A percentile compares a stretch with the other conserved stretches of the same genome.
These are phyloP conservation scores for Ogataea trehalophila DNA, from an alignment of 805 yeast genomes.

Conservation along the genomic window DNA sequence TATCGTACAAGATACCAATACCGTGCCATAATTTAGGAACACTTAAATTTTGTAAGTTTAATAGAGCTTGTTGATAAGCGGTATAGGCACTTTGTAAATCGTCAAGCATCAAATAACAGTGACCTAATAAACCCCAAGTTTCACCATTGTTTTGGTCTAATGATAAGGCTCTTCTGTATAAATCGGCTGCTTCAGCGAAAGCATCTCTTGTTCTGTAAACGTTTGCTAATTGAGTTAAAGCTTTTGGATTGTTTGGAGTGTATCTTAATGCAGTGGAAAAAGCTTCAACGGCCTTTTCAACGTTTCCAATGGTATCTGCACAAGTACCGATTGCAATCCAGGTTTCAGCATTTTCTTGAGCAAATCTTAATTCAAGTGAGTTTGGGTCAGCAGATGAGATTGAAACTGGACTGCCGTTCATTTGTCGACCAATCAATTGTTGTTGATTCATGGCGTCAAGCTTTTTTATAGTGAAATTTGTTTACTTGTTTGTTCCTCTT, in stretches of 20 bases:
- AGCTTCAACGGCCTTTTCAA: conserved; percentile 82
- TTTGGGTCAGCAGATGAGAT: conserved; percentile 15
- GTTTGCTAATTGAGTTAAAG: conserved; percentile 81
- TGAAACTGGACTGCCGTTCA: conserved; percentile 18
- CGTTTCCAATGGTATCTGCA: conserved; percentile 86
- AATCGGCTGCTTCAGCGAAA: conserved; percentile 91
- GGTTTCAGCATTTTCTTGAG: conserved; percentile 65
- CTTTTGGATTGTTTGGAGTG: conserved; percentile 80
- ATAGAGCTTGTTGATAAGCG: conserved; percentile 93
- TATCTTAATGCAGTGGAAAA: conserved; percentile 85
- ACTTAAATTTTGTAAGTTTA: conserved; percentile 85
- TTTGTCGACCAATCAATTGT: conserved; percentile 17
- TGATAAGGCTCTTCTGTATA: conserved; percentile 81
- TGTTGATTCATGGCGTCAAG: conserved; percentile 15
- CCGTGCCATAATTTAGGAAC: conserved; percentile 99
- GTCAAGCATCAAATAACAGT: conserved; percentile 94
- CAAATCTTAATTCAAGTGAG: conserved; percentile 27
- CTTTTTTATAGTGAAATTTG: no score
- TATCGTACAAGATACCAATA: conserved; percentile 90
- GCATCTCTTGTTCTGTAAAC: conserved; percentile 84
- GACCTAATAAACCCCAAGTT: conserved; percentile 95
- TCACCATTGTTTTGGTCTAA: conserved; percentile 87
- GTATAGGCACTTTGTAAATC: conserved; percentile 93
- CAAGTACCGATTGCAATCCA: conserved; percentile 88
- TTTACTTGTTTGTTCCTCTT: neutral